Conservation (phyloP, 805 yeast species). For the Diddensiella santjacobensis region DNA sequence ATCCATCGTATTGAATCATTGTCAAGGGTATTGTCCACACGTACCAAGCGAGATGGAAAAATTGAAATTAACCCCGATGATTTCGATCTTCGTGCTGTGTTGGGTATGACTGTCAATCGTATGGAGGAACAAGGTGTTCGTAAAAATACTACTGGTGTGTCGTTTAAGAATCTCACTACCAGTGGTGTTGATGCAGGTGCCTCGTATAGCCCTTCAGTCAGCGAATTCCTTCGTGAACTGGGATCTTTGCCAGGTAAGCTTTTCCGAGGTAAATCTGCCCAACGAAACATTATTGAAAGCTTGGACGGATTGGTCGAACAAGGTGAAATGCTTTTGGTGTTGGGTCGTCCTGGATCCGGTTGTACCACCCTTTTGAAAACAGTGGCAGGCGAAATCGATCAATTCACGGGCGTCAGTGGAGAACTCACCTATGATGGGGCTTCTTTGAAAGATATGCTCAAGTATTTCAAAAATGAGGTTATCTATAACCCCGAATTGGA, state of each 20-base stretch:
- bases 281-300: conserved; percentile 17
- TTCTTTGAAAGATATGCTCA: conserved; percentile 55
- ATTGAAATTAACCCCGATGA: conserved; percentile 45
- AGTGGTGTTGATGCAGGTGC: conserved; percentile 48
- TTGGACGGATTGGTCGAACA: conserved; percentile 42
- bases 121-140: conserved; percentile 34
- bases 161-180: conserved; percentile 38
- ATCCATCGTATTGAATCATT: conserved; percentile 44
- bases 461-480: conserved; percentile 49
- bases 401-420: conserved; percentile 49
- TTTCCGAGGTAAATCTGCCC: not conserved
- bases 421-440: conserved; percentile 60
- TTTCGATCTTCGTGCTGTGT: conserved; percentile 43
- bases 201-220: conserved; percentile 42
- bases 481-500: conserved; percentile 47
- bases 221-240: conserved; percentile 37
- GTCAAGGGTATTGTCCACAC: conserved; percentile 48
- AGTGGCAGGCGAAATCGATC: conserved; percentile 53
- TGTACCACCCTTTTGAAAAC: conserved; percentile 68
- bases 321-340: conserved; percentile 66
- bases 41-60: conserved; percentile 42
- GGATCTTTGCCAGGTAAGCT: conserved; percentile 10
- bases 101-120: conserved; percentile 24
- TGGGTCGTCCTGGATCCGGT: conserved; percentile 79
- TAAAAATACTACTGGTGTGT: conserved; percentile 34